Evolutionary conservation across 2,329 filamentous ascomycete species (phyloP), one percentile per base, ranked within the genome.

Genomic region (Aspergillus sp.): DNA sequence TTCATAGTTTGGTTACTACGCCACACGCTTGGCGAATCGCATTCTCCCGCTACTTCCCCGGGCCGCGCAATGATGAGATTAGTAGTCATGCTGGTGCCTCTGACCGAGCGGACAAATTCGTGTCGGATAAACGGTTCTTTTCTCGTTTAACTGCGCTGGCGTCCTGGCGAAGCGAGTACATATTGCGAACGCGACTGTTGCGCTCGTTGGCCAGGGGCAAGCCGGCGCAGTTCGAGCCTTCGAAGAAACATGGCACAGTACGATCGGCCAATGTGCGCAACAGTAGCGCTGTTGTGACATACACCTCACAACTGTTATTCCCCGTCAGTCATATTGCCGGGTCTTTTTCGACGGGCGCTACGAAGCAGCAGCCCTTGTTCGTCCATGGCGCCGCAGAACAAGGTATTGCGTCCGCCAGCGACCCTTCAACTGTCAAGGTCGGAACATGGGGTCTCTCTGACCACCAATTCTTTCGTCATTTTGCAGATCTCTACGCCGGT

Each of bases 131-230:
- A 56, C 85, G 89, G 40, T 79, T 81, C 53, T 98, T 97, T 60
- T 81, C 86, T 10, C 82, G 90, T 39, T 76, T 98, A 46, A 94
- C 87, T 7, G 77, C 82, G 3, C 71, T 90, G 51, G 86, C 89
- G n/a, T 93, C 90, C 6, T 97, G 93, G 91, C 81, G 91, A 56
- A 96, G 88, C 67, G 93, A 98, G 66, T 98, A 97, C 60, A 85
- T 97, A 42, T 71, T 95, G 47, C 80, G 93, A 41, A 96, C 89
- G 2, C 80, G 88, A 41, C 77, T 97, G 44, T 72, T 97, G 44
- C 81, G 89, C 40, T 93, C 87, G 51, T 73, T 97, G 48, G 79
- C 78, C 41, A 82, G 88, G 49, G 93, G 91, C 43, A 94, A 90
- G 62, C 88, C 91, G 34, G 61, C 65, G 7, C 60, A 48, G 70